Evolutionary conservation across 176 grass and related monocot species (phyloP).

Genomic region (Oryza glumipatula): DNA sequence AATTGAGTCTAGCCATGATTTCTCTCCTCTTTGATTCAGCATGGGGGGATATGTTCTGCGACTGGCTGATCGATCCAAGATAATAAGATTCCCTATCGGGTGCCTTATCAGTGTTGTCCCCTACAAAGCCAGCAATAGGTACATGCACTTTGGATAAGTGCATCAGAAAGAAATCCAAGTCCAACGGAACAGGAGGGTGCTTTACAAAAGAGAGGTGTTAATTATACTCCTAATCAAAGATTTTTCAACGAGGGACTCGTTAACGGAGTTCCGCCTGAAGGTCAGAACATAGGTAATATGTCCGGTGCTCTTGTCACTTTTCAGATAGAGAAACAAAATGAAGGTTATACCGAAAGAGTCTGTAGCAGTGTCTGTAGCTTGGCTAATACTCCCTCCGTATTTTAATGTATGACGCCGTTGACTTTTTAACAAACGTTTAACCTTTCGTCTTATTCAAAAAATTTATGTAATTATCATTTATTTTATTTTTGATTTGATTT

Average conservation of each 20-base stretch:
- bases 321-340: neutral
- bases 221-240: neutral
- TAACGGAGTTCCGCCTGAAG: neutral
- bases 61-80: neutral
- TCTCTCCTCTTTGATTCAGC: neutral
- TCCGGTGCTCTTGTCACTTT: neutral
- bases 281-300: neutral
- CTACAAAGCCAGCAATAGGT: neutral
- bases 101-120: neutral
- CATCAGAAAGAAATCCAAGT: neutral
- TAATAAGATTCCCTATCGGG: neutral
- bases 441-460: too few species aligned
- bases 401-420: too few species aligned
- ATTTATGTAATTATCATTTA: too few species aligned
- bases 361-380: too few species aligned
- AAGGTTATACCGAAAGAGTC: too few species aligned
- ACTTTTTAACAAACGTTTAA: too few species aligned
- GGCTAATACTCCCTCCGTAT: neutral
- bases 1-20: conserved; percentile 9
- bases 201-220: neutral
- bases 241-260: neutral
- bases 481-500: too few species aligned
- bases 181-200: neutral
- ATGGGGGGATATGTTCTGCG: neutral
- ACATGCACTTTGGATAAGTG: neutral